These are phyloP conservation scores for Pyricularia sp. DNA, from an alignment of 2,329 filamentous ascomycete genomes.

Conservation along the genomic window DNA sequence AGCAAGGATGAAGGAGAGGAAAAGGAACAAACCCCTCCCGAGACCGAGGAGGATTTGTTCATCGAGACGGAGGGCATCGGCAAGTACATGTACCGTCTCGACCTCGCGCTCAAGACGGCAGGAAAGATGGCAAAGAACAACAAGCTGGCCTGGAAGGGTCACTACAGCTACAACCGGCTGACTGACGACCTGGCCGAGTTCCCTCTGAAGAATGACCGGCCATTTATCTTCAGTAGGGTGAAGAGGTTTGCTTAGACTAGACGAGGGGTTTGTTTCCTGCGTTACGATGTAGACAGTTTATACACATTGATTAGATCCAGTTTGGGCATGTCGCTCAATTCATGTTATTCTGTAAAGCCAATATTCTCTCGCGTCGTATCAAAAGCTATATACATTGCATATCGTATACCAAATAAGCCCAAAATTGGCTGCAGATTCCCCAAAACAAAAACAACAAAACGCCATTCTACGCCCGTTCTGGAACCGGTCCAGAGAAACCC, in stretches of 20 bases:
- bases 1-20: neutral
- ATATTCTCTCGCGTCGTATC: neutral
- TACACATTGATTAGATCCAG: neutral
- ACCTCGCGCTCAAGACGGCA: slow-evolving; percentile 59
- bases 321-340: neutral
- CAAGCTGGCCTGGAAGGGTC: slow-evolving; percentile 80
- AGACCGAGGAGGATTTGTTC: slow-evolving; percentile 58
- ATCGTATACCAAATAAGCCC: neutral
- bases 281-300: neutral
- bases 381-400: neutral
- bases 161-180: slow-evolving; percentile 81
- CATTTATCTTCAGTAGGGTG: slow-evolving; percentile 59
- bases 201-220: slow-evolving; percentile 50
- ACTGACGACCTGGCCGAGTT: slow-evolving; percentile 91
- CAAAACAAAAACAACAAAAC: no score
- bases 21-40: slow-evolving; percentile 18
- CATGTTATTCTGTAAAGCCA: neutral
- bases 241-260: slow-evolving; percentile 38
- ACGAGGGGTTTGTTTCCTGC: neutral
- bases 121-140: slow-evolving; percentile 65
- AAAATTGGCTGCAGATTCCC: neutral
- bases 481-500: neutral
- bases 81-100: slow-evolving; percentile 81
- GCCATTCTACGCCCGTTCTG: neutral
- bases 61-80: slow-evolving; percentile 81